phyloP scores from a whole-genome alignment of 768 basidiomycete species.

The Lyophyllum decastes region DNA sequence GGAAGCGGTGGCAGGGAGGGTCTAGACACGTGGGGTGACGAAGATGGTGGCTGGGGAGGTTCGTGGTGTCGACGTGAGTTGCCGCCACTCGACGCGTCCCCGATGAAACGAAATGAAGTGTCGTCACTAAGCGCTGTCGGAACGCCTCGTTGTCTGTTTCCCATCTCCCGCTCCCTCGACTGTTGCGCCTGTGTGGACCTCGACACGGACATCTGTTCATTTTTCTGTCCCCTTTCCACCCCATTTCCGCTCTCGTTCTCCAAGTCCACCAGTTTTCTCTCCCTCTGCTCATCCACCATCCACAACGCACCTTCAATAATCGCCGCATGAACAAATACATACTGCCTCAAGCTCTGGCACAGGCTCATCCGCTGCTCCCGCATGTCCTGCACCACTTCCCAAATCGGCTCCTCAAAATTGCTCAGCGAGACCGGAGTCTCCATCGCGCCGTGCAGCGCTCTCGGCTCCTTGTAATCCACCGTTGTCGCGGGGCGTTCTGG shows the following conservation, averaged over 20 bases:
- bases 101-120: background rate
- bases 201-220: conserved; percentile 3
- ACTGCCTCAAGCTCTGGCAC: conserved; percentile 93
- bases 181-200: background rate
- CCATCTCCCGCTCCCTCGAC: background rate
- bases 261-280: conserved; percentile 26
- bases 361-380: conserved; percentile 95
- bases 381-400: conserved; percentile 87
- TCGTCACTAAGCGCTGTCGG: background rate
- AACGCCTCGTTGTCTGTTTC: background rate
- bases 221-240: conserved; percentile 13
- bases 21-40: conserved; percentile 1
- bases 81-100: background rate
- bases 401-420: conserved; percentile 74
- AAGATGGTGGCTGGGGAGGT: conserved; percentile 1
- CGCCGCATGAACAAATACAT: conserved; percentile 89
- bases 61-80: conserved; percentile 2
- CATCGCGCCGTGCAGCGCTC: conserved; percentile 50
- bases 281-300: conserved; percentile 73
- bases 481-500: conserved; percentile 21
- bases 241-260: conserved; percentile 17
- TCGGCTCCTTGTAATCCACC: conserved; percentile 64
- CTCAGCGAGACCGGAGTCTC: conserved; percentile 61
- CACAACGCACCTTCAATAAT: conserved; percentile 79
- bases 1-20: background rate